Conservation (phyloP, 371 early-diverging fungal species). For the Zopfochytrium polystomum region DNA sequence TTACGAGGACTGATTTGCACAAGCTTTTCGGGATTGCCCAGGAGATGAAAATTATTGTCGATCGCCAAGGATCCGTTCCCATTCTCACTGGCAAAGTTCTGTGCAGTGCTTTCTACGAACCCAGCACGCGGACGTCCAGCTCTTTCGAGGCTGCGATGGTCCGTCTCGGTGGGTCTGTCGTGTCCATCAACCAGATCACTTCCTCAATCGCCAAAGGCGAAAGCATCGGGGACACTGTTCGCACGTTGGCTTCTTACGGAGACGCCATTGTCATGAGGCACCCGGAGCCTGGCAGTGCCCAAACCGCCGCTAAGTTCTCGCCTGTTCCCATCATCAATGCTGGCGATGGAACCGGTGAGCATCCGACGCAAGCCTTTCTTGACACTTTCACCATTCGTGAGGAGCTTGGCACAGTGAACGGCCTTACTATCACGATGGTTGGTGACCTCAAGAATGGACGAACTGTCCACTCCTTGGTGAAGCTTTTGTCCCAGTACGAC, state of each 20-base stretch:
- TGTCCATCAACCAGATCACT: slow-evolving; percentile 74
- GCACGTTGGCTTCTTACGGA: slow-evolving; percentile 87
- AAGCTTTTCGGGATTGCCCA: slow-evolving; percentile 93
- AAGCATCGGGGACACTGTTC: slow-evolving; percentile 88
- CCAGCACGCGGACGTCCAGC: slow-evolving; percentile 89
- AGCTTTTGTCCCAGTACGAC: slow-evolving; percentile 80
- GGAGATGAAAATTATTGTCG: slow-evolving; percentile 91
- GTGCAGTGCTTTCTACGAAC: slow-evolving; percentile 94
- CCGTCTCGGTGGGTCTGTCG: slow-evolving; percentile 89
- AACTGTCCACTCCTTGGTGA: slow-evolving; percentile 93
- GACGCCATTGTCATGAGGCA: slow-evolving; percentile 91
- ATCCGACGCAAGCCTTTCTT: slow-evolving; percentile 96
- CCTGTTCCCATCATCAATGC: slow-evolving; percentile 91
- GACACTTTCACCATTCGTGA: slow-evolving; percentile 90
- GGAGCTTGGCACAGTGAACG: slow-evolving; percentile 90
- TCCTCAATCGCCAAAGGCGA: slow-evolving; percentile 95
- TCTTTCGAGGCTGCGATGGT: slow-evolving; percentile 94
- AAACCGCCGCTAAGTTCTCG: slow-evolving; percentile 80
- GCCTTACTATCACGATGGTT: slow-evolving; percentile 89
- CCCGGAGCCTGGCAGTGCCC: slow-evolving; percentile 83
- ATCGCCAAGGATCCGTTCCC: slow-evolving; percentile 77
- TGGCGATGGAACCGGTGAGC: slow-evolving; percentile 96
- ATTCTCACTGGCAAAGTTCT: slow-evolving; percentile 86
- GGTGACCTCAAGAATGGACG: slow-evolving; percentile 97
- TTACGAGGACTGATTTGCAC: slow-evolving; percentile 87